Base-by-base conservation (phyloP, 2,329 filamentous ascomycete species). In the Sordariomycetes sp. region DNA sequence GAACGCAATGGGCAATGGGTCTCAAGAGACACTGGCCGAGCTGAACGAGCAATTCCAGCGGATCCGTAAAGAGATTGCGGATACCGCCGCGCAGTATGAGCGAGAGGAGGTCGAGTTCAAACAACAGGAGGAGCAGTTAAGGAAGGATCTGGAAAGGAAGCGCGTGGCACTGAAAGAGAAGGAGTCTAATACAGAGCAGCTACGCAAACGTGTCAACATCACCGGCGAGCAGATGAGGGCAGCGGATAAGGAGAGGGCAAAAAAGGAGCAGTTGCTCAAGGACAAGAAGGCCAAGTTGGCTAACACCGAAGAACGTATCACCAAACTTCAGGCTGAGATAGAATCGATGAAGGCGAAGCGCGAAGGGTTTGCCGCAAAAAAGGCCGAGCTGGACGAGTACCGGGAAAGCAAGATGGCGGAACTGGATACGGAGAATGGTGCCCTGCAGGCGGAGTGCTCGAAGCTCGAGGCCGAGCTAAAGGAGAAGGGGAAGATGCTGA, bases 161-260 rank as follows among this genome's bases (percentile, higher is more conserved):
- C 85, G 81, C 64, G 85, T 86, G 60, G 79, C 85, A 22, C 76
- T 94, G 57, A 94, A 89, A 67, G 89, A 95, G 65, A 96, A 95
- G 68, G 92, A 97, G 62, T 90, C 95, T 65, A 87, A 85, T 55
- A 96, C 90, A 54, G 85, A 89, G 52, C 90, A 90, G 65, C 72
- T 96, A 57, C 89, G 87, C 65, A 86, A 86, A 61, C 86, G 92
- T 66, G 85, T 95, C 56, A 85, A 89, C 56, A 82, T 81, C 52
- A 82, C 91, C 6, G 90, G 95, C 68, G 84, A 89, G 56, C 78
- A 88, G 62, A 96, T 95, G 74, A 84, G 90, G 53, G 80, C 84
- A 4, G 86, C 89, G 1, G 87, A 95, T 66, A 88, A 86, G 61
- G 86, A 87, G 60, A 88, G 86, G 63, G 78, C 81, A 1, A 89